Evolutionary conservation across 2,329 filamentous ascomycete species (phyloP), one percentile per base, ranked within the genome.

Genomic region (Scedosporium boydii): DNA sequence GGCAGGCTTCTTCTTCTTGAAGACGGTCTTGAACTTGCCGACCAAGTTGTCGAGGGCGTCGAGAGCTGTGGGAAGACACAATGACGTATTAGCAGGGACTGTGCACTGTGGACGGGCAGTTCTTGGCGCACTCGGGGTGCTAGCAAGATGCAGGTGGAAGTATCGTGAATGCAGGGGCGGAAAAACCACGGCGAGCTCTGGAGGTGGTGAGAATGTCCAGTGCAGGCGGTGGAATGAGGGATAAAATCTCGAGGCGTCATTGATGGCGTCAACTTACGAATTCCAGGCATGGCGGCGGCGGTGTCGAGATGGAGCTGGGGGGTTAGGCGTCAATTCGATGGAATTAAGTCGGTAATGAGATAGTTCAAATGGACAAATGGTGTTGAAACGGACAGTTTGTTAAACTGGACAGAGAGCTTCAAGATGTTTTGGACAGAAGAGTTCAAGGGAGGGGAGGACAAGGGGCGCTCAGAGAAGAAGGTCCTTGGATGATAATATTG

Each of bases 21-120:
- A 80, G 72, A 76, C 73, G 66, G 74, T 73, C 77, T 79, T 81
- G 70, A 85, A 70, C 79, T 82, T 84, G 69, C 73, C 75, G 78
- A 81, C 82, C 67, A 84, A 67, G 74, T 83, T 83, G 70, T 80
- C 78, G 64, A 84, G 73, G 41, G 81, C 79, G 66, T 77, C 74
- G 59, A 76, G 72, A 62, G 81, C 81, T 84, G 66, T 38, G 27
- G 23, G 14, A 21, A 6, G 5, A 53, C 46, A 66, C 46, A 67
- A 64, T 51, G 23, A 34, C 9, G 23, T 55, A 23, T 59, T 53
- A 53, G 46, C 58, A 26, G 10, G 10, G 34, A 38, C 10, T 38
- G 34, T 38, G 34, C 34, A 38, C 34, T 38, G 34, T 12, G 34
- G 34, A 58, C 2, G 46, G 57, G 18, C 38, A 7, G 10, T 16